Evolutionary conservation across 495 filamentous ascomycete species (phyloP), one percentile per base, ranked within the genome.

Genomic region (Friedmanniomyces endolithicus): DNA sequence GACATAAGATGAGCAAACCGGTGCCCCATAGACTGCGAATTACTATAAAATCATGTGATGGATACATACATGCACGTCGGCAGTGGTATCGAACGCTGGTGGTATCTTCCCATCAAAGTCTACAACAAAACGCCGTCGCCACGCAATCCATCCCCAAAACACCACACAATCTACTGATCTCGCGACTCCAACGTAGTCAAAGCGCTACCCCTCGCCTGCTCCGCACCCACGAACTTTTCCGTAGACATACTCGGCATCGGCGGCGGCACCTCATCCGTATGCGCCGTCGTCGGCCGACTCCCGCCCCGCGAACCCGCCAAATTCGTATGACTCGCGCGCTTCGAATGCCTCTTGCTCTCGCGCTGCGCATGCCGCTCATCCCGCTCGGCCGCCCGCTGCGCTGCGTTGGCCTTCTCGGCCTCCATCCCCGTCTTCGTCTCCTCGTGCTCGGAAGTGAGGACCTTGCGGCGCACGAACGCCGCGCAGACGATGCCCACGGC

Each of bases 341-440:
- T 56, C 1, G 17, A 24, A 22, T 52, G 24, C 35, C 43, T 27
- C 45, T 58, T 62, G 37, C 41, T 63, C 48, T 56, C 48, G 8
- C 35, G 49, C 35, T 41, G n/a, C n/a, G 49, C 49, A 41, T 50
- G 62, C 59, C 59, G 63, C 41, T 56, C 53, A 40, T 52, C 56
- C 48, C 37, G 58, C 57, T 68, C 66, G 34, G 52, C 50, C 40
- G 59, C 24, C 11, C 63, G 29, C 43, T 59, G 52, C 46, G 31
- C 43, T 40, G 58, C 64, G 34, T 52, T 64, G 62, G 65, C 62
- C 53, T 64, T 59, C 58, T 72, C 65, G 17, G 50, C 65, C 20
- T 67, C 67, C 45, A 72, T 48, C 24, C 70, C 70, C 8, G 68
- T 71, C 63, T 69, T 67, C 17, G 64, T 71, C 62, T 70, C 69